Base-by-base conservation (phyloP, 176 grass and related monocot species). In the Carex parvula region DNA sequence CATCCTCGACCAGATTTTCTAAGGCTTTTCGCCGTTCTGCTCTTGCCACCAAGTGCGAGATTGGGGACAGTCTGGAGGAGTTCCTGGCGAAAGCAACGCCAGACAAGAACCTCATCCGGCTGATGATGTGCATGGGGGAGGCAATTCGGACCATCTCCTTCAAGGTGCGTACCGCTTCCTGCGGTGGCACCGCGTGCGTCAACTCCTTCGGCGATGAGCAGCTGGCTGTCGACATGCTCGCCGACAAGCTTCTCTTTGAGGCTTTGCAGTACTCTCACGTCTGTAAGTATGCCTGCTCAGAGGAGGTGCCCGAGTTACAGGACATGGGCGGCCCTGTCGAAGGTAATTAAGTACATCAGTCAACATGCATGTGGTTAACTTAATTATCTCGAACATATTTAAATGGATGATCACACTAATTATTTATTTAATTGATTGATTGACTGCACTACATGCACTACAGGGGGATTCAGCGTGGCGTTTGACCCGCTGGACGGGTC, bases 231-330 rank as follows among this genome's bases (percentile, higher is more conserved):
- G 97, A 99, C 85, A 68, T 99, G 86, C 87, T 99, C 14, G 97
- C 97, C 0, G 60, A 99, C 89, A 94, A 96, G 56, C 91, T 99
- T 81, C 91, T 99, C 55, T 99, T 99, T 16, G 91, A 99, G 93
- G 91, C 97, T 66, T 14, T 99, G 85, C 80, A 94, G 72, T 92
- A 95, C 80, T 96, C 97, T 15, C 97, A 99, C 57, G 93, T 99
- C 42, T 96, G 97, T 89, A 99, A 96, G 80, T 99, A 99, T 80
- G 97, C 97, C 4, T 99, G 97, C 91, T 99, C 97, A 0, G 97
- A 99, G 87, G 97, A 99, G 81, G 91, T 92, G 39, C 97, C 97
- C 5, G 93, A 95, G 81, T 79, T 99, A 68, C 97, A 99, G 72
- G 93, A 99, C 88, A 99, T 99, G 97, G 97, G 86, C 72, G 97